Evolutionary conservation across 2,329 filamentous ascomycete species (phyloP).

Genomic region (Aspergillus fijiensis): DNA sequence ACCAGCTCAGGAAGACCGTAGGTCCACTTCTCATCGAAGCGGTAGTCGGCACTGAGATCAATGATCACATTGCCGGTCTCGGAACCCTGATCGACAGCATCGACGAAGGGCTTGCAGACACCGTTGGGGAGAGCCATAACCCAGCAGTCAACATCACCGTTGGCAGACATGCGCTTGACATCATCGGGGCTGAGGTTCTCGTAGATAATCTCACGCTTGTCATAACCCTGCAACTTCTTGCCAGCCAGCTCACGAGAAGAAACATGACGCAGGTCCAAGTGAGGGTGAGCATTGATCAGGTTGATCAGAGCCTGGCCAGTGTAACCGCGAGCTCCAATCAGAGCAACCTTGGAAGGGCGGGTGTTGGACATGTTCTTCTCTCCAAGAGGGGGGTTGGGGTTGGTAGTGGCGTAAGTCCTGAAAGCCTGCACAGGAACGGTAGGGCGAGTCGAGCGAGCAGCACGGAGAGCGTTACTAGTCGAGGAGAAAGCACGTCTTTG

Average conservation of each 20-base stretch:
- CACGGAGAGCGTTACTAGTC: slow-evolving; percentile 42
- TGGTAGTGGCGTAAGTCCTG: slow-evolving; percentile 51
- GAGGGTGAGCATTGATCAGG: slow-evolving; percentile 81
- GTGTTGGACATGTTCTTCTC: slow-evolving; percentile 84
- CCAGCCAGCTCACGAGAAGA: slow-evolving; percentile 90
- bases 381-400: slow-evolving; percentile 87
- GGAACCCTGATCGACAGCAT: slow-evolving; percentile 74
- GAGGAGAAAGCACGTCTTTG: slow-evolving; percentile 71
- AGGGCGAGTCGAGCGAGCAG: slow-evolving; percentile 33
- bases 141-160: slow-evolving; percentile 89
- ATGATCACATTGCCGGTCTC: slow-evolving; percentile 74
- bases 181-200: slow-evolving; percentile 88
- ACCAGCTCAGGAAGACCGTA: slow-evolving; percentile 89
- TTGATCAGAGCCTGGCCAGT: slow-evolving; percentile 89
- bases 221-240: slow-evolving; percentile 83
- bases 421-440: slow-evolving; percentile 31
- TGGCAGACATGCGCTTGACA: slow-evolving; percentile 77
- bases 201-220: slow-evolving; percentile 87
- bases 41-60: slow-evolving; percentile 94
- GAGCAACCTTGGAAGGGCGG: slow-evolving; percentile 73
- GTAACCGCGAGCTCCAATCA: slow-evolving; percentile 91
- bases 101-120: slow-evolving; percentile 89
- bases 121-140: slow-evolving; percentile 96
- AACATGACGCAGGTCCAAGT: slow-evolving; percentile 86
- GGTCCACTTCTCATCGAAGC: slow-evolving; percentile 81